phyloP scores from a whole-genome alignment of 176 grass and related monocot species.

The Carex scoparia region DNA sequence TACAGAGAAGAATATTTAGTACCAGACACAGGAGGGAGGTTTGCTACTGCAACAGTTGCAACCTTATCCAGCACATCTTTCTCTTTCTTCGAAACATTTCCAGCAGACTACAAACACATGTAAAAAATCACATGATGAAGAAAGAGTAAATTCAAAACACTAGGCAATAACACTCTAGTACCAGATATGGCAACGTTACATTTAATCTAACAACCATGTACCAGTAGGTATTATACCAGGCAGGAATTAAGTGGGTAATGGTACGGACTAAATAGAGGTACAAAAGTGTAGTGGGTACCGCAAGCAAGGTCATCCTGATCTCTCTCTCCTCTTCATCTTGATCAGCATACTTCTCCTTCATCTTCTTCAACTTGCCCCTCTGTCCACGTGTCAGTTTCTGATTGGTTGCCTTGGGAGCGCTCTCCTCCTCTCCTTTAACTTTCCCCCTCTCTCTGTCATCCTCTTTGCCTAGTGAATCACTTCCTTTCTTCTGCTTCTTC shows the following conservation, averaged over 20 bases:
- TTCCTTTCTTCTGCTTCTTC: conserved; percentile 87
- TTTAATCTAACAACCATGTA: background rate
- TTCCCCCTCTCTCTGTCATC: conserved; percentile 35
- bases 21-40: conserved; percentile 30
- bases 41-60: conserved; percentile 27
- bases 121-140: background rate
- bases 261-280: background rate
- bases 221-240: background rate
- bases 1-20: background rate
- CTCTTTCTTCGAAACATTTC: conserved; percentile 73
- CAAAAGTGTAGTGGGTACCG: conserved; percentile 35
- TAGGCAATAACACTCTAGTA: background rate
- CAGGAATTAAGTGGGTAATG: background rate
- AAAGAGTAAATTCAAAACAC: background rate
- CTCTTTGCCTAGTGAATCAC: conserved; percentile 31
- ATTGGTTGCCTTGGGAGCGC: conserved; percentile 40
- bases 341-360: conserved; percentile 94
- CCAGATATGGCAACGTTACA: background rate
- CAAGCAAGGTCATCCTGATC: conserved; percentile 94
- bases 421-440: conserved; percentile 36
- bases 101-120: conserved; percentile 54
- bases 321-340: conserved; percentile 96
- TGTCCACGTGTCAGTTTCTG: conserved; percentile 70
- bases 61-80: conserved; percentile 50
- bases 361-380: conserved; percentile 95